Evolutionary conservation across 23 red algal genomes (phyloP), one percentile per base, ranked within the genome.

Genomic region (Gracilariopsis chorda): DNA sequence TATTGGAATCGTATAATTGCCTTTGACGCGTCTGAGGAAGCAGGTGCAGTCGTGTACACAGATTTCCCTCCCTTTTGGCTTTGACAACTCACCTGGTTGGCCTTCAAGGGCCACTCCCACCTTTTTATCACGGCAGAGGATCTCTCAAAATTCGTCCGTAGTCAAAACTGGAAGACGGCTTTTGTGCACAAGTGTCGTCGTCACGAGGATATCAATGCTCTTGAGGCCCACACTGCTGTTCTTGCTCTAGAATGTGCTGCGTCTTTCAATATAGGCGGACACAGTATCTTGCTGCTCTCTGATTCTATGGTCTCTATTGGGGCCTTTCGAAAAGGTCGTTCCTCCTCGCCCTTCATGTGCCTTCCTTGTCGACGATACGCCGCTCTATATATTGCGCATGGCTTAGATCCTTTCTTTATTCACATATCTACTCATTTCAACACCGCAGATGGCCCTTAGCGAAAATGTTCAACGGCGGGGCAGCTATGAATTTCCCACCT

Each of bases 11-110:
- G 37, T 5, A 48, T 79, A 28, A 79, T 79, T n/a, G 40, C 43
- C 74, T 48, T 79, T n/a, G 74, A 79, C 9, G 74, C 74, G 23
- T 79, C 43, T 28, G 74, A 79, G 29, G 29, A 10, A 7, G 74
- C 74, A 5, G 74, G 74, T 48, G 74, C 74, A 5, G 40, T 79
- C 11, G 74, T 79, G 14, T 79, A 17, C 43, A 32, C 43, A 60
- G 55, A 60, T 60, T 19, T 60, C 7, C 19, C 55, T 12, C 19
- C 19, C 5, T 19, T 27, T 12, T 27, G 7, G 19, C n/a, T 60
- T 7, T 60, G n/a, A n/a, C n/a, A n/a, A n/a, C n/a, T n/a, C n/a
- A n/a, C n/a, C n/a, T n/a, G n/a, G n/a, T n/a, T n/a, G n/a, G n/a
- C n/a, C n/a, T n/a, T n/a, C n/a, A n/a, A n/a, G n/a, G n/a, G n/a